Conservation (phyloP, 805 yeast species). For the Suhomyces tanzawaensis region DNA sequence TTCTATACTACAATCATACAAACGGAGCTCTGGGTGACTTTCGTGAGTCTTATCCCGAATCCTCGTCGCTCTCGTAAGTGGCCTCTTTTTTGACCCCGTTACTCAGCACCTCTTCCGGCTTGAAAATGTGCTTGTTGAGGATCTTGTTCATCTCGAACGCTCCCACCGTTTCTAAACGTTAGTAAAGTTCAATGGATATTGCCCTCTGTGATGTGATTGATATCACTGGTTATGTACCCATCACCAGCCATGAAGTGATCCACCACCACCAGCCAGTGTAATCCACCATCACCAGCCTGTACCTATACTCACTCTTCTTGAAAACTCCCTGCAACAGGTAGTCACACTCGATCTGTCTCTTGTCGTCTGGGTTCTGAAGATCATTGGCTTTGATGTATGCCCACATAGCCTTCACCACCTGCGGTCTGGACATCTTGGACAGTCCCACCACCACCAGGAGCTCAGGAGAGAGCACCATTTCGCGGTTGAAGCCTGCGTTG, state of each 20-base stretch:
- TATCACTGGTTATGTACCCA: no score
- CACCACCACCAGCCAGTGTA: no score
- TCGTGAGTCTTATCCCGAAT: neutral
- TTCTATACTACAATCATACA: constrained; percentile 3
- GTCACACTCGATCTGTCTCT: constrained; percentile 64
- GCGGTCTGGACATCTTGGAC: constrained; percentile 56
- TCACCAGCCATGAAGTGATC: no score
- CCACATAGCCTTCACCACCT: constrained; percentile 71
- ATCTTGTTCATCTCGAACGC: constrained; percentile 60
- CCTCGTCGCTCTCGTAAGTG: constrained; percentile 4
- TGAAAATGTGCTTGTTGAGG: constrained; percentile 49
- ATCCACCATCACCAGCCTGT: no score
- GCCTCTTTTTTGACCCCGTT: neutral
- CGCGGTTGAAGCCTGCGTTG: constrained; percentile 41
- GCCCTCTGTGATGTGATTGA: no score
- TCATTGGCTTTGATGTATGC: constrained; percentile 59
- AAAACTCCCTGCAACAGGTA: constrained; percentile 54
- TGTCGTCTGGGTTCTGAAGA: constrained; percentile 66
- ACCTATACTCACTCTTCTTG: constrained; percentile 45
- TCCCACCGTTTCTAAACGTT: constrained; percentile 35
- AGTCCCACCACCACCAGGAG: constrained; percentile 47
- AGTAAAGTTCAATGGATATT: no score
- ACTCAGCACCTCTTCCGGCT: constrained; percentile 25
- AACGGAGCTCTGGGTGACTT: no score
- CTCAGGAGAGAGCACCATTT: constrained; percentile 48